Evolutionary conservation across 2,329 filamentous ascomycete species (phyloP), one percentile per base, ranked within the genome.

Genomic region (Macrophomina tecta): DNA sequence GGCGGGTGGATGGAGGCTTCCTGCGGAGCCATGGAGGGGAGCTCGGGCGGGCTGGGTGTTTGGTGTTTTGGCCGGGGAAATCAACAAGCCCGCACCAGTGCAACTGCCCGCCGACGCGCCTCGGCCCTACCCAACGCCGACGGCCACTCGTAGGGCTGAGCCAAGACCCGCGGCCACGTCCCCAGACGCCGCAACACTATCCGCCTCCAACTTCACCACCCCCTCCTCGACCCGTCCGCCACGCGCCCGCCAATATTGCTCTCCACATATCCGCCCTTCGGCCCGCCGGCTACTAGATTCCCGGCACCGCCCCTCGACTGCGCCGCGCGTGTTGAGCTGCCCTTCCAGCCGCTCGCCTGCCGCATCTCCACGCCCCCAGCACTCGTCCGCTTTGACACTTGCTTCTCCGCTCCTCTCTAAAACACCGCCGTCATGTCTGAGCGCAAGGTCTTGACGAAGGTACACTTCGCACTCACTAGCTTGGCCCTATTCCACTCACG

Each of bases 381-480:
- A 23, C 23, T 23, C 9, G 34, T 23, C 34, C 36, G 16, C 45
- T 4, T n/a, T 9, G 18, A 16, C 45, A 32, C 16, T 18, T 30
- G 28, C 18, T 30, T 53, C 18, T 28, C 8, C 48, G 12, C n/a
- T 16, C 30, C 48, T 32, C 12, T 30, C 28, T 16, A 36, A 30
- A 12, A 67, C 69, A 69, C 74, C 9, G 23, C 45, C 45, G 45
- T 38, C 63, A 65, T 65, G 63, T 65, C 63, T 48, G 63, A 65
- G 51, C 30, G 63, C 32, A 65, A 65, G 45, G 63, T 65, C 42
- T 34, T 65, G n/a, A 65, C 51, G 6, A 55, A 55, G 51, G 51
- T 55, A 34, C 14, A 7, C 32, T 38, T n/a, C 18, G 6, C n/a
- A 18, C 18, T 45, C 7, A 23, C 23, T 23, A 23, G 23, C 23